Conservation (phyloP, 2,329 filamentous ascomycete species). For the Cercospora zeae-maydis region DNA sequence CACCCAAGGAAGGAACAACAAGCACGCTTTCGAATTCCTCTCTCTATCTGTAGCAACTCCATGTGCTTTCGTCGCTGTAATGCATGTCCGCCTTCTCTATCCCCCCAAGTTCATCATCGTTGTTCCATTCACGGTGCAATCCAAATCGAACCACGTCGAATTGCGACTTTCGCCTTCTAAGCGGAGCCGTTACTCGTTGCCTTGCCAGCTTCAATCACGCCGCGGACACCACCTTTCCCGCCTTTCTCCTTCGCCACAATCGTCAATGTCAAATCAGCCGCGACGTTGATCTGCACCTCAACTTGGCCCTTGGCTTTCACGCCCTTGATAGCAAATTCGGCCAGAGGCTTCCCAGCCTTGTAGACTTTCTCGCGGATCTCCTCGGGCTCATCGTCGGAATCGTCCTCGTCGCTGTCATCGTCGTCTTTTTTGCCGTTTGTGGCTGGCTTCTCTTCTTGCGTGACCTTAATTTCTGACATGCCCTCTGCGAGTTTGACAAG, state of each 20-base stretch:
- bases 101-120: neutral
- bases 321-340: slow-evolving; percentile 77
- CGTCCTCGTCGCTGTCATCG: slow-evolving; percentile 57
- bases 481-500: slow-evolving; percentile 87
- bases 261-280: slow-evolving; percentile 72
- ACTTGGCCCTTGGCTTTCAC: slow-evolving; percentile 88
- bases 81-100: neutral
- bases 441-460: slow-evolving; percentile 71
- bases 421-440: slow-evolving; percentile 56
- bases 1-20: neutral
- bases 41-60: slow-evolving; percentile 4
- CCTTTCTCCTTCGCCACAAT: slow-evolving; percentile 83
- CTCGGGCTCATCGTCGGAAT: slow-evolving; percentile 73
- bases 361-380: slow-evolving; percentile 86
- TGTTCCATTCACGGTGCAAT: slow-evolving; percentile 1
- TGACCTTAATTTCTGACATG: slow-evolving; percentile 85
- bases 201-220: slow-evolving; percentile 46
- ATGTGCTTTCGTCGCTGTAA: neutral
- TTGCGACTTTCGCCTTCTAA: slow-evolving; percentile 5
- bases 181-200: slow-evolving; percentile 23
- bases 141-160: slow-evolving; percentile 5
- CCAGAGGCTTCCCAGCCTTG: slow-evolving; percentile 79
- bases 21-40: neutral
- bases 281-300: slow-evolving; percentile 88
- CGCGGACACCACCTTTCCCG: slow-evolving; percentile 77